These are phyloP conservation scores for Barnettozyma salicaria DNA, from an alignment of 805 yeast genomes.

Conservation along the genomic window DNA sequence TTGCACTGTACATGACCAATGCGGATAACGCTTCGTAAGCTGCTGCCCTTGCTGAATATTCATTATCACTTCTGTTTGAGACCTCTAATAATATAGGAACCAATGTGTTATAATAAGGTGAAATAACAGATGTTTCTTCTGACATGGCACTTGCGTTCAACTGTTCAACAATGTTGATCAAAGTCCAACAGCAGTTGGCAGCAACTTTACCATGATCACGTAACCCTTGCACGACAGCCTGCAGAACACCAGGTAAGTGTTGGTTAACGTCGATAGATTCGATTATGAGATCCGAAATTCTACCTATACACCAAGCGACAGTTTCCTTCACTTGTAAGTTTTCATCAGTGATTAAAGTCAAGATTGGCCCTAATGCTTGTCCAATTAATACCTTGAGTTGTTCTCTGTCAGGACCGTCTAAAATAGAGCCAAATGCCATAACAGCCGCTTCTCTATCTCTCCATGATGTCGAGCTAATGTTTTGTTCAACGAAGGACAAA, in stretches of 20 bases:
- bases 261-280: conserved; percentile 63
- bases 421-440: conserved; percentile 96
- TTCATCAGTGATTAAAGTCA: conserved; percentile 67
- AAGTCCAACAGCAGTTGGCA: conserved; percentile 97
- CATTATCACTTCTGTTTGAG: conserved; percentile 73
- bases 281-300: conserved; percentile 83
- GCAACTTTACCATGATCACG: conserved; percentile 88
- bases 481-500: conserved; percentile 72
- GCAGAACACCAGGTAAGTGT: conserved; percentile 65
- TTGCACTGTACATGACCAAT: conserved; percentile 69
- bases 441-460: conserved; percentile 93
- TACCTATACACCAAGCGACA: conserved; percentile 97
- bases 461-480: conserved; percentile 63
- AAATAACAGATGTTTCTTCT: conserved; percentile 52
- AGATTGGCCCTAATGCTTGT: conserved; percentile 79
- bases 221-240: conserved; percentile 74
- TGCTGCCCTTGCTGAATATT: conserved; percentile 85
- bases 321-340: conserved; percentile 88
- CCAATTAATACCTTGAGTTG: conserved; percentile 62
- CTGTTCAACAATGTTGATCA: conserved; percentile 88
- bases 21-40: conserved; percentile 91
- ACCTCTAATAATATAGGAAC: conserved; percentile 67
- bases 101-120: conserved; percentile 63
- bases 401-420: conserved; percentile 85
- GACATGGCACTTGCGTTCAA: conserved; percentile 47